phyloP scores from a whole-genome alignment of 106 monocot species.

The Agapanthus africanus region DNA sequence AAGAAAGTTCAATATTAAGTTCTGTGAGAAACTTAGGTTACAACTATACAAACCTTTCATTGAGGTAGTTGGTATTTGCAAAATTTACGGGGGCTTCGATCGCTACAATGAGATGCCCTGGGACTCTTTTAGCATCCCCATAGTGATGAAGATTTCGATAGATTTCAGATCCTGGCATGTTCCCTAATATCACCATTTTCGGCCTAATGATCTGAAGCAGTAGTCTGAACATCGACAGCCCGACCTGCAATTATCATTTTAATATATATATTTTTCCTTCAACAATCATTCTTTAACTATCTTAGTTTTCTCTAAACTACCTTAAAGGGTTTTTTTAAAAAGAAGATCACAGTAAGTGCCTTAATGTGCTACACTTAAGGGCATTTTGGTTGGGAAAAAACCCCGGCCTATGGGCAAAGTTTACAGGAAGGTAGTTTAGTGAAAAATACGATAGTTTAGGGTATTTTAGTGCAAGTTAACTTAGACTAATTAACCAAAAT shows the following conservation, averaged over 20 bases:
- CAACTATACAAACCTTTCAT: conserved; percentile 56
- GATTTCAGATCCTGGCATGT: conserved; percentile 59
- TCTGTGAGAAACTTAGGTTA: too few relatives aligned
- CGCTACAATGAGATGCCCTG: conserved; percentile 67
- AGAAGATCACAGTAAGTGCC: too few relatives aligned
- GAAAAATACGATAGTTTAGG: too few relatives aligned
- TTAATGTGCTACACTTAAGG: too few relatives aligned
- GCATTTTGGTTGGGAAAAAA: too few relatives aligned
- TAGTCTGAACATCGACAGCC: conserved; percentile 68
- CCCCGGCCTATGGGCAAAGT: too few relatives aligned
- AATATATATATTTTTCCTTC: not conserved
- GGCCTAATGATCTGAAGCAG: conserved; percentile 79
- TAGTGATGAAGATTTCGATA: conserved; percentile 73
- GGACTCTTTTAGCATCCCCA: conserved; percentile 53
- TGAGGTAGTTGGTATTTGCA: conserved; percentile 67
- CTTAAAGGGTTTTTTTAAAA: too few relatives aligned
- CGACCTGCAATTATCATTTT: conserved; percentile 40
- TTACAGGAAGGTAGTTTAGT: too few relatives aligned
- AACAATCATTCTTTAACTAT: not conserved
- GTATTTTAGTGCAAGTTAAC: too few relatives aligned
- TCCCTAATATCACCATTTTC: conserved; percentile 64
- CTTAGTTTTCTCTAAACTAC: too few relatives aligned
- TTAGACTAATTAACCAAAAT: too few relatives aligned
- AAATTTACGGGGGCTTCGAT: conserved; percentile 87
- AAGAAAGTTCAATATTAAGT: too few relatives aligned